phyloP scores from a whole-genome alignment of 2,329 filamentous ascomycete genomes.

The Calonectria crousiana region DNA sequence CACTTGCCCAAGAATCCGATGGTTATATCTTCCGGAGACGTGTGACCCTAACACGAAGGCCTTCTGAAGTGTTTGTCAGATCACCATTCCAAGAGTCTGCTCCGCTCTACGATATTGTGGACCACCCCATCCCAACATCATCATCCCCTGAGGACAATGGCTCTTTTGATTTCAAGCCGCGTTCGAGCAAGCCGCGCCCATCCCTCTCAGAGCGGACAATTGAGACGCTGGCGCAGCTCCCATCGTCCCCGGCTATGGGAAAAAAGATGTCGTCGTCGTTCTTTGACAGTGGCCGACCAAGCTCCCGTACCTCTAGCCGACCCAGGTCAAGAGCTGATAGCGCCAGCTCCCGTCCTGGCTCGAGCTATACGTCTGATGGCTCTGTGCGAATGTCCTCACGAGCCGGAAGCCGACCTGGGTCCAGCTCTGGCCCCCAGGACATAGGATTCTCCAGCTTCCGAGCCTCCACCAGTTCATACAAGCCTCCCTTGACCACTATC shows the following conservation, averaged over 20 bases:
- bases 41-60: constrained; percentile 48
- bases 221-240: constrained; percentile 83
- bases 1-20: constrained; percentile 36
- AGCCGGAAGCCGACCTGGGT: constrained; percentile 66
- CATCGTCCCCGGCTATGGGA: constrained; percentile 79
- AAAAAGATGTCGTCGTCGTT: constrained; percentile 76
- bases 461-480: constrained; percentile 58
- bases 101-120: constrained; percentile 35
- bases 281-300: constrained; percentile 73
- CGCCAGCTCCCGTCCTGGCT: constrained; percentile 64
- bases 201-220: constrained; percentile 88
- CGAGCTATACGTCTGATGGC: constrained; percentile 71
- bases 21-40: constrained; percentile 40
- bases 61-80: constrained; percentile 43
- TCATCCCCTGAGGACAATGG: constrained; percentile 38
- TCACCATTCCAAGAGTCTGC: constrained; percentile 40
- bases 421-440: constrained; percentile 63
- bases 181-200: constrained; percentile 52
- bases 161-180: constrained; percentile 36
- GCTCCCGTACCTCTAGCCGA: constrained; percentile 57
- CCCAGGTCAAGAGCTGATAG: constrained; percentile 63
- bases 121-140: constrained; percentile 28
- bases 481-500: constrained; percentile 56
- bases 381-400: constrained; percentile 65
- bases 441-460: constrained; percentile 53